phyloP scores from a whole-genome alignment of 257 asterid genomes.

The Solanum appendiculatum region DNA sequence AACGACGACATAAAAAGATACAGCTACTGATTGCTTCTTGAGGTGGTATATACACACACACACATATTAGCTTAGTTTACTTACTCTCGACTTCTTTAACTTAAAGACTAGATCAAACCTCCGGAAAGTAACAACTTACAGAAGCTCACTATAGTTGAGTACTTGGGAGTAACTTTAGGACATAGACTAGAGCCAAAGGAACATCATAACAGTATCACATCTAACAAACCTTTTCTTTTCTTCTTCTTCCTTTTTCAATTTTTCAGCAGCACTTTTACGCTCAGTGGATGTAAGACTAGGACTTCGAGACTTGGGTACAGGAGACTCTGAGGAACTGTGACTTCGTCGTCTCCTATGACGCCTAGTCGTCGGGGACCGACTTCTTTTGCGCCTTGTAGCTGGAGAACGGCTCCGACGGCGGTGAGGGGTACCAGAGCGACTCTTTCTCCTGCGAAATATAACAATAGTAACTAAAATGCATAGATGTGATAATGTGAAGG shows the following conservation, averaged over 20 bases:
- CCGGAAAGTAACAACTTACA: background rate
- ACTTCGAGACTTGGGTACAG: slow-evolving; percentile 46
- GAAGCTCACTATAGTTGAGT: background rate
- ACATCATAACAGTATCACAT: background rate
- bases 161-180: background rate
- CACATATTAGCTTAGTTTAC: background rate
- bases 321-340: slow-evolving; percentile 52
- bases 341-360: slow-evolving; percentile 60
- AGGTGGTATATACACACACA: background rate
- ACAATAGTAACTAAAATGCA: background rate
- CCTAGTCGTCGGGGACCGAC: slow-evolving; percentile 60
- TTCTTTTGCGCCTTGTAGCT: slow-evolving; percentile 45
- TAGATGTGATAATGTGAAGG: background rate
- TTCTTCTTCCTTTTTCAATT: slow-evolving; percentile 62
- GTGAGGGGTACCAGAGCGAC: slow-evolving; percentile 43
- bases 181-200: background rate
- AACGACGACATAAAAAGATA: background rate
- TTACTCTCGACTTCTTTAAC: background rate
- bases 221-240: slow-evolving; percentile 49
- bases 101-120: background rate
- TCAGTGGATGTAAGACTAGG: slow-evolving; percentile 43
- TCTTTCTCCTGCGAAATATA: slow-evolving; percentile 48
- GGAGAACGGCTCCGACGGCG: slow-evolving; percentile 61
- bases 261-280: slow-evolving; percentile 41
- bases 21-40: background rate